Base-by-base conservation (phyloP, 805 yeast species). In the Wickerhamomyces queroliae region DNA sequence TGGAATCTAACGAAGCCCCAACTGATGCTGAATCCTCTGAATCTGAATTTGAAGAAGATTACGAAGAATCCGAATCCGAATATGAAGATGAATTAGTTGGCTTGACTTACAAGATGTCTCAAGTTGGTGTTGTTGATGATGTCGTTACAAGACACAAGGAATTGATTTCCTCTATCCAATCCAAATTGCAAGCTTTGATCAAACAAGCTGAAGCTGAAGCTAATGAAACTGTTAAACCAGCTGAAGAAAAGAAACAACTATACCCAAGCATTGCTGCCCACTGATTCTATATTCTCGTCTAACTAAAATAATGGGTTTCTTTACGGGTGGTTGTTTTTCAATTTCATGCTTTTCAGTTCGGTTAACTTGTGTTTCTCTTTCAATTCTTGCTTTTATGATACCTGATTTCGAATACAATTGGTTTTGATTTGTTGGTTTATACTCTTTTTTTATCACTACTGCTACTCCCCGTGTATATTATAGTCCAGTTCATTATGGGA, bases 261-360 rank as follows among this genome's bases (percentile, higher is more conserved):
- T 51, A 52, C 31, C 57, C 57, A 35, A 40, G 40, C 13, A 43
- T 52, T 32, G 42, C 48, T 10, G 52, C 52, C 31, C 38, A 36
- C 31, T 43, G 11, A 28, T 3, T 28, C 6, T 25, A 5, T 25
- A 25, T 12, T 25, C 11, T 23, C 11, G 25, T n/a, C n/a, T n/a
- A n/a, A n/a, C n/a, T 11, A 23, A 23, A 23, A 23, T 8, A 11
- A 23, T 23, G 25, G 25, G 25, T 8, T 8, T 23, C n/a, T 13
- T 12, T n/a, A 4, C 16, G n/a, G 4, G 6, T 27, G 7, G 18
- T 15, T 27, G 6, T 27, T 27, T 25, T 25, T 25, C 13, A 10
- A 10, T 25, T 25, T 25, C n/a, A n/a, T n/a, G n/a, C n/a, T n/a
- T n/a, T n/a, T n/a, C n/a, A n/a, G n/a, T n/a, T n/a, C n/a, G n/a